Conservation (phyloP, 495 filamentous ascomycete species). For the Bathelium albidoporum region DNA sequence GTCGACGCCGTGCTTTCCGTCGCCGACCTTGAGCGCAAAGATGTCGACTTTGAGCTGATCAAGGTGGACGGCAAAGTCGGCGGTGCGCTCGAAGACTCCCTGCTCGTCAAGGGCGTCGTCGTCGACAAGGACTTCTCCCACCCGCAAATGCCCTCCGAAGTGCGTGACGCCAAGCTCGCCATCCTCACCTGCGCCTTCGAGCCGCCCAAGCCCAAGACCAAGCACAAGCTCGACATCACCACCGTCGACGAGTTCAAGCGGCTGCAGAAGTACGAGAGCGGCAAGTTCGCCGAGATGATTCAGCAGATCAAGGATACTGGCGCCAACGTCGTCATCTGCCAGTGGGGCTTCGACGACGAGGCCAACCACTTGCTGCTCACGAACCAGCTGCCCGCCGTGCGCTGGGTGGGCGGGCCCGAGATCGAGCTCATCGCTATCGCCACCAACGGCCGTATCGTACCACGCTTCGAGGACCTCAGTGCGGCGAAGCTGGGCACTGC, state of each 20-base stretch:
- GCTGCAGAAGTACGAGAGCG: constrained; percentile 84
- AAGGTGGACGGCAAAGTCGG: constrained; percentile 99
- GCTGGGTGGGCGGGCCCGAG: constrained; percentile 97
- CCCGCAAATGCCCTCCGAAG: constrained; percentile 94
- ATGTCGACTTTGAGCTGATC: constrained; percentile 98
- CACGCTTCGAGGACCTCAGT: constrained; percentile 89
- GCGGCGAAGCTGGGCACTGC: constrained; percentile 83
- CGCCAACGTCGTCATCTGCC: constrained; percentile 95
- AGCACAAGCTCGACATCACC: constrained; percentile 98
- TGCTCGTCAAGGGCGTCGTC: constrained; percentile 95
- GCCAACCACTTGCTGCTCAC: constrained; percentile 94
- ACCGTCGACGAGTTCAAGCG: constrained; percentile 96
- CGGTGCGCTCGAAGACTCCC: constrained; percentile 83
- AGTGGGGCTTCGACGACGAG: constrained; percentile 99
- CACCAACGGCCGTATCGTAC: constrained; percentile 94
- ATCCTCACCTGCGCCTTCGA: constrained; percentile 98
- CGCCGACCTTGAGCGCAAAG: constrained; percentile 88
- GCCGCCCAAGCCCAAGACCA: constrained; percentile 99
- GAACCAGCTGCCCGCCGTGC: constrained; percentile 88
- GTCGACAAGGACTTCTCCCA: constrained; percentile 99
- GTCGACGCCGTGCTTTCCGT: constrained; percentile 95
- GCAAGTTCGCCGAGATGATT: constrained; percentile 98
- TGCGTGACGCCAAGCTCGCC: constrained; percentile 87
- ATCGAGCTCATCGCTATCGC: constrained; percentile 98
- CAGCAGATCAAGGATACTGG: constrained; percentile 94